These are phyloP conservation scores for Syzygium oleosum DNA, from an alignment of 345 rosid species.

Conservation along the genomic window DNA sequence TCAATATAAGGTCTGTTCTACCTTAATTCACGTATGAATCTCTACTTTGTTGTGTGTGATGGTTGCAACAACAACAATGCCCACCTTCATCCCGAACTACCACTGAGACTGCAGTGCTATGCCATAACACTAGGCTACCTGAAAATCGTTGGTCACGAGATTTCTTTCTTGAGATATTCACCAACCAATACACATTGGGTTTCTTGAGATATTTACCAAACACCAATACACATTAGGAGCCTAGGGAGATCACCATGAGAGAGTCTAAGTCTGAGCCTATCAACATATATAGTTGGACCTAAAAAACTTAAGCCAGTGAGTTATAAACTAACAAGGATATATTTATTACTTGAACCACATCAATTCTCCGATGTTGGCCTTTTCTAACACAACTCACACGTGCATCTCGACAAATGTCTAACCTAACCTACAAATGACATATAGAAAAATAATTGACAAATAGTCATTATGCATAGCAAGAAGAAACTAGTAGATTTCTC, in stretches of 20 bases:
- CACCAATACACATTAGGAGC: background rate
- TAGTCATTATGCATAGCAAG: background rate
- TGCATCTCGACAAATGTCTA: background rate
- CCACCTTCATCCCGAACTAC: background rate
- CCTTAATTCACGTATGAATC: background rate
- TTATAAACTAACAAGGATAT: too few species aligned
- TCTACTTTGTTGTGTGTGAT: background rate
- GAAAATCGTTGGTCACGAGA: background rate
- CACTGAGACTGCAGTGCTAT: fast-evolving
- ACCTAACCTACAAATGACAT: background rate
- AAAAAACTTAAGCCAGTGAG: too few species aligned
- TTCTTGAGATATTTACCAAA: background rate
- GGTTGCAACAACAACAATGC: background rate
- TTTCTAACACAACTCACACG: fast-evolving
- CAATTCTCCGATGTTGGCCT: background rate
- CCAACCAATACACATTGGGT: background rate
- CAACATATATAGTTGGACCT: fast-evolving
- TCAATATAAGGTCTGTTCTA: background rate
- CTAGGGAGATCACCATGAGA: background rate
- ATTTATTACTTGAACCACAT: background rate
- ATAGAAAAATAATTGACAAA: background rate
- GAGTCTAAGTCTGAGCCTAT: background rate
- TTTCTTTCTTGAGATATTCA: background rate
- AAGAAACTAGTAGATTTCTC: background rate
- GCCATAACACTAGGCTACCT: background rate